Base-by-base conservation (phyloP, 2,329 filamentous ascomycete species). In the Claviceps africana region DNA sequence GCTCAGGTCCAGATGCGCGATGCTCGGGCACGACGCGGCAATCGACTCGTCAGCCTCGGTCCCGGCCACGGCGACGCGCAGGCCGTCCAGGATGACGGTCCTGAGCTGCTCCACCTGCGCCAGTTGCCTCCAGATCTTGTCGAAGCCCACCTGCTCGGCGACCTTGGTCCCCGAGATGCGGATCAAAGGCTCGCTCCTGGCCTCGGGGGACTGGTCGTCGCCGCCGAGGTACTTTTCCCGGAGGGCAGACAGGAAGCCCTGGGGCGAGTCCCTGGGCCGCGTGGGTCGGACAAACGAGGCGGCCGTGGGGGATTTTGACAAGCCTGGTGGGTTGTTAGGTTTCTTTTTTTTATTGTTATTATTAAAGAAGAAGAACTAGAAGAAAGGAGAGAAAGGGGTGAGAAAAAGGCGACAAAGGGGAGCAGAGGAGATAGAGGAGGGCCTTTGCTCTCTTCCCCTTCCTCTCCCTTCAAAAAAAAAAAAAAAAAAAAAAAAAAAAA, bases 141-240 rank as follows among this genome's bases (percentile, higher is more conserved):
- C 89, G 60, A 97, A 97, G 31, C 93, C 93, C 35, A 97, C 81
- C 69, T 97, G 91, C 69, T 97, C 86, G 5, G 88, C 91, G 19
- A 90, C 78, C 68, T 97, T 97, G 39, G 39, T 51, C 2, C 68
- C 86, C 70, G 73, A 95, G 75, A 75, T 84, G 51, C 74, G 70
- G 56, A 95, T 85, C 48, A 79, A 73, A 2, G 61, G 59, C 9
- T 60, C 73, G 8, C 69, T 64, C 13, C 69, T 62, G 15, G 55
- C 57, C 28, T 63, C 56, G 61, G 56, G 10, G 54, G 65, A 53
- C 35, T 17, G 83, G 21, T 19, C 31, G 19, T 19, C 45, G n/a
- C 31, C 45, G n/a, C 45, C 45, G 45, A 84, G 86, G 65, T 98
- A 98, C 70, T 96, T 98, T 60, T 82, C 78, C 54, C 79, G 79